Percentiles rank a stretch among this genome's conserved stretches.
Evolutionary conservation across 2,329 filamentous ascomycete genomes (phyloP).

Genomic region (Fusarium oligoseptatum): DNA sequence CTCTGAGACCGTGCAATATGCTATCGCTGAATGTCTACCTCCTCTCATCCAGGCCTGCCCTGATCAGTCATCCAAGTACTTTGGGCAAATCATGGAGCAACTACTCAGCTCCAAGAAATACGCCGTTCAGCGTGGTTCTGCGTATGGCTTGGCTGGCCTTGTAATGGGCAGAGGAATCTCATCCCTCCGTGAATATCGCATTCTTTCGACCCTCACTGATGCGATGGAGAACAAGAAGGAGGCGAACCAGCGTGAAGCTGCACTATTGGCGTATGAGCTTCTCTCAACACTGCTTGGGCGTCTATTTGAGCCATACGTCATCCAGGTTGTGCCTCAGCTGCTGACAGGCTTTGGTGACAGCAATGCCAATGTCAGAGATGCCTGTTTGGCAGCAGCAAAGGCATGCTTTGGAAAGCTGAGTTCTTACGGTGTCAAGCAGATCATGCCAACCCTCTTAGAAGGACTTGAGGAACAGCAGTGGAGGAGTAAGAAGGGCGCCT

Average conservation of each 20-base stretch:
- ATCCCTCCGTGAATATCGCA: conserved; percentile 84
- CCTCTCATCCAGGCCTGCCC: conserved; percentile 87
- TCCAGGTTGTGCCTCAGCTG: conserved; percentile 93
- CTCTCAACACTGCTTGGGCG: conserved; percentile 87
- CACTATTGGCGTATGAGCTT: conserved; percentile 90
- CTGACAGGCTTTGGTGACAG: conserved; percentile 90
- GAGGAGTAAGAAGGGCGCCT: conserved; percentile 98
- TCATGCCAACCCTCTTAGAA: conserved; percentile 89
- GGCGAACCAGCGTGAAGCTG: conserved; percentile 86
- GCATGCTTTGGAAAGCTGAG: conserved; percentile 93
- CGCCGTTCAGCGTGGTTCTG: conserved; percentile 90
- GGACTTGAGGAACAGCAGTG: conserved; percentile 96
- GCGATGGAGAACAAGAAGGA: conserved; percentile 98
- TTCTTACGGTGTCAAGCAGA: conserved; percentile 95
- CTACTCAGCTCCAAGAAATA: conserved; percentile 92
- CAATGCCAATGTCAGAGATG: conserved; percentile 90
- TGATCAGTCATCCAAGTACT: conserved; percentile 83
- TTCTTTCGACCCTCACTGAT: conserved; percentile 83
- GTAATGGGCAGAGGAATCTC: conserved; percentile 89
- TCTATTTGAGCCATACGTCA: conserved; percentile 95
- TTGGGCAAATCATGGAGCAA: conserved; percentile 83
- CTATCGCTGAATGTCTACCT: conserved; percentile 92
- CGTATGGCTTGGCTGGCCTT: conserved; percentile 93
- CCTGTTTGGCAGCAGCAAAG: conserved; percentile 92
- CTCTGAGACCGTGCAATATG: conserved; percentile 96